Base-by-base conservation (phyloP, 192 early-diverging fungal genomes). In the Cladochytrium replicatum region DNA sequence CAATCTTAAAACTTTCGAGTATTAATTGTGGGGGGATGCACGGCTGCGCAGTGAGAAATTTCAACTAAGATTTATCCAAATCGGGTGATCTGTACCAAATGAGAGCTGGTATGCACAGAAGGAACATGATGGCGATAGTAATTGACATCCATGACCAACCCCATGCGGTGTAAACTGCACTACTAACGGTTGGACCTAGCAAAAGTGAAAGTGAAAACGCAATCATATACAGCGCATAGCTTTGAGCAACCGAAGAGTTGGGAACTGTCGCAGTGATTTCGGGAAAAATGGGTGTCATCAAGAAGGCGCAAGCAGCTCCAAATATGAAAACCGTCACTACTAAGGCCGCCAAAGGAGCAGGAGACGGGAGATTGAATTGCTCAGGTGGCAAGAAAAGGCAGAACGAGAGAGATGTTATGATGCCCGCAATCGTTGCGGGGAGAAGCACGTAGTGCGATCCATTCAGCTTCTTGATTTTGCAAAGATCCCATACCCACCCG, bases 401-500 rank as follows among this genome's bases (percentile, higher is more conserved):
- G n/a, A n/a, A n/a, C n/a, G n/a, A n/a, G n/a, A n/a, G n/a, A n/a
- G n/a, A n/a, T n/a, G n/a, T n/a, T n/a, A n/a, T n/a, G n/a, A n/a
- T n/a, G n/a, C 32, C 31, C 4, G 37, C 15, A n/a, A 37, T 17
- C 28, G 29, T 6, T 50, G 37, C 25, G 2, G 29, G 11, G 5
- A 11, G 24, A 2, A 32, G n/a, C 2, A 15, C 29, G 13, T 19
- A 17, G 6, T 30, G 6, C 6, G 48, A 19, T 24, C 54, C 54
- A 19, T 22, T 25, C n/a, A 56, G 2, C 1, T 28, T 31, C 2
- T 26, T 21, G 25, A 29, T 17, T 6, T 24, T 31, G 40, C 45
- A 46, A 22, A 42, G 44, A 55, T 56, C 54, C 15, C 37, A 56
- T 3, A 56, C 3, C 13, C 13, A 24, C 2, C 54, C 54, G 21